phyloP scores from a whole-genome alignment of 495 filamentous ascomycete species.

The Corynascus novoguineensis region DNA sequence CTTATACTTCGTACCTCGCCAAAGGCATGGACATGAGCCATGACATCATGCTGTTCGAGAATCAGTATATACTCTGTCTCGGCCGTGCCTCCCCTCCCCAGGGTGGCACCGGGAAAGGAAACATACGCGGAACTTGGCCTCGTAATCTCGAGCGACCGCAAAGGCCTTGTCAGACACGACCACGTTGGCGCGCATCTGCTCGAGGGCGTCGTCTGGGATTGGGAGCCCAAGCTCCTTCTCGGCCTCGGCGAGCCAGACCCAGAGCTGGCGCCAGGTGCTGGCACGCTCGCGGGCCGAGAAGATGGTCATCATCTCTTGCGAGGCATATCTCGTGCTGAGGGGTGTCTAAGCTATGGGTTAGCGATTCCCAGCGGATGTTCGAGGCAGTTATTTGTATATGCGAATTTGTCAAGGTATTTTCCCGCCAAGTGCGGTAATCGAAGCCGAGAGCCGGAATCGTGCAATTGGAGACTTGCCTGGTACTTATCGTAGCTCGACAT shows the following conservation, averaged over 20 bases:
- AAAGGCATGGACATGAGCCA: slow-evolving; percentile 54
- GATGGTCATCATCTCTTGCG: slow-evolving; percentile 52
- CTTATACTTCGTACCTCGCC: slow-evolving; percentile 51
- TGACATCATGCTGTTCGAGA: slow-evolving; percentile 49
- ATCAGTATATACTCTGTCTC: slow-evolving; percentile 3
- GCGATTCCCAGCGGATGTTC: not conserved
- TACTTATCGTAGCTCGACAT: slow-evolving; percentile 66
- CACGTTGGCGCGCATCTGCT: slow-evolving; percentile 67
- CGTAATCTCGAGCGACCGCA: slow-evolving; percentile 67
- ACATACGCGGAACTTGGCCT: slow-evolving; percentile 38
- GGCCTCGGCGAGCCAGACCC: slow-evolving; percentile 78
- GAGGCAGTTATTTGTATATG: not conserved
- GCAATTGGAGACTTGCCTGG: slow-evolving; percentile 16
- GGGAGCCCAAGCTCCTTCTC: slow-evolving; percentile 63
- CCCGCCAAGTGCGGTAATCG: too few species aligned
- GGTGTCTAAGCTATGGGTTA: slow-evolving; percentile 51
- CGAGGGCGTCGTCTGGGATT: slow-evolving; percentile 65
- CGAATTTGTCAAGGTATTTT: not conserved
- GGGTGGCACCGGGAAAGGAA: not conserved
- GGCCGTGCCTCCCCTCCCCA: too few species aligned
- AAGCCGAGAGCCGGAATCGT: too few species aligned
- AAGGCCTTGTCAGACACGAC: slow-evolving; percentile 77
- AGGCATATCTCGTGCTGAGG: slow-evolving; percentile 68
- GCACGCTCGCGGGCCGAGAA: slow-evolving; percentile 68
- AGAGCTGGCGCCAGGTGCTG: slow-evolving; percentile 73